phyloP scores from a whole-genome alignment of 116 monocot genomes.

The Iris pallida region DNA sequence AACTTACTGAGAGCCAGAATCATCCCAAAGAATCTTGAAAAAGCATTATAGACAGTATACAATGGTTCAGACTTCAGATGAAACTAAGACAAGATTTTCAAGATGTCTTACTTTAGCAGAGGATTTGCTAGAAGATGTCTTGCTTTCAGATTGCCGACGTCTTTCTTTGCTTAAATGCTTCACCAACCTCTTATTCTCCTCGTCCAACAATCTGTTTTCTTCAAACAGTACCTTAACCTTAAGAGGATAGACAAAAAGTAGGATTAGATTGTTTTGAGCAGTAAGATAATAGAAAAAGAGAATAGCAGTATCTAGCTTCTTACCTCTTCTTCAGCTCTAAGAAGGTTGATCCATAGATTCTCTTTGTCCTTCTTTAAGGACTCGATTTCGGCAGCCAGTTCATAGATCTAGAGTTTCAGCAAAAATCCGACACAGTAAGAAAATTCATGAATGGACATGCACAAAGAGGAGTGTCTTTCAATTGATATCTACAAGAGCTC shows the following conservation, averaged over 20 bases:
- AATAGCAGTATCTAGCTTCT: neutral
- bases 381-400: constrained; percentile 49
- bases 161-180: constrained; percentile 42
- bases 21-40: no score
- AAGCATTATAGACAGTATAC: no score
- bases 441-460: no score
- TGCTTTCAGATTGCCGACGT: constrained; percentile 33
- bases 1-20: no score
- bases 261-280: neutral
- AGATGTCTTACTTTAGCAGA: constrained; percentile 23
- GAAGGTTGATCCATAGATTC: constrained; percentile 54
- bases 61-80: neutral
- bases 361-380: constrained; percentile 65
- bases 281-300: neutral
- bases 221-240: constrained; percentile 69
- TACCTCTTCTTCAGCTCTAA: constrained; percentile 88
- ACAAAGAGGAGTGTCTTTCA: no score
- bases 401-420: constrained; percentile 20
- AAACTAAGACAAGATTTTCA: constrained; percentile 11
- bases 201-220: constrained; percentile 62
- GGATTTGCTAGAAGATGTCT: constrained; percentile 33
- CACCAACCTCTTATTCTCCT: constrained; percentile 66
- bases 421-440: neutral
- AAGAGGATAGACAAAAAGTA: constrained; percentile 1
- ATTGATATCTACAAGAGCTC: no score